phyloP scores from a whole-genome alignment of 345 rosid species.

The Citropsis articulata region DNA sequence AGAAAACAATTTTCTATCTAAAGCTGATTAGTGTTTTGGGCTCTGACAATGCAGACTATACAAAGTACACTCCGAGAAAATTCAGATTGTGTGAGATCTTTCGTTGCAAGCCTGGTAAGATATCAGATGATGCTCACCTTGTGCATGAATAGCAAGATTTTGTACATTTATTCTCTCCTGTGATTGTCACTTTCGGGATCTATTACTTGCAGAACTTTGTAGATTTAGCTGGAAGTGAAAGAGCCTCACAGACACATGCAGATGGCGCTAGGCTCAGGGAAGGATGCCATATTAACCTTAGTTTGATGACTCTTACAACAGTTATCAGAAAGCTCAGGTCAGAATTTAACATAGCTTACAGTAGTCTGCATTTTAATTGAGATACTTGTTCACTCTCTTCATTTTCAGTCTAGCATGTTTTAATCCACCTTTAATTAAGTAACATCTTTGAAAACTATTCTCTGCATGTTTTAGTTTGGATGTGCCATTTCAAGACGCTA shows the following conservation, averaged over 20 bases:
- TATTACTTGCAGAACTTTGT: constrained; percentile 81
- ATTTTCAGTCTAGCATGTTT: not conserved
- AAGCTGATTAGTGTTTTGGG: constrained; percentile 21
- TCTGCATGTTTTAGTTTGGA: not conserved
- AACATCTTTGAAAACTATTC: not conserved
- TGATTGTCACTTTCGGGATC: constrained; percentile 12
- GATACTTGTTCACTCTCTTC: not conserved
- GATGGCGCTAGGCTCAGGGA: constrained; percentile 97
- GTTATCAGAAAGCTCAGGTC: constrained; percentile 97
- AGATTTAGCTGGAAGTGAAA: constrained; percentile 99
- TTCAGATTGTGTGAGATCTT: constrained; percentile 94
- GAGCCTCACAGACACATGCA: constrained; percentile 95
- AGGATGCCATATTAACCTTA: constrained; percentile 98
- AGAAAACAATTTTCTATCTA: not conserved
- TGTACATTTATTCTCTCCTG: not conserved
- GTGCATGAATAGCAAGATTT: not conserved
- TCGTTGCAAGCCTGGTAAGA: constrained; percentile 90
- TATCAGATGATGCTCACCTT: not conserved
- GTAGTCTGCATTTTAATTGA: not conserved
- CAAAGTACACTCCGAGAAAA: constrained; percentile 91
- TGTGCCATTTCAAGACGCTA: not conserved
- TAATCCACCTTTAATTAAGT: not conserved
- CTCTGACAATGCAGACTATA: constrained; percentile 57
- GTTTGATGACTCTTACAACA: constrained; percentile 98
- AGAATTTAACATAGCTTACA: constrained; percentile 2